phyloP scores from a whole-genome alignment of 148 eudicot genomes.

The Selenicereus undatus region DNA sequence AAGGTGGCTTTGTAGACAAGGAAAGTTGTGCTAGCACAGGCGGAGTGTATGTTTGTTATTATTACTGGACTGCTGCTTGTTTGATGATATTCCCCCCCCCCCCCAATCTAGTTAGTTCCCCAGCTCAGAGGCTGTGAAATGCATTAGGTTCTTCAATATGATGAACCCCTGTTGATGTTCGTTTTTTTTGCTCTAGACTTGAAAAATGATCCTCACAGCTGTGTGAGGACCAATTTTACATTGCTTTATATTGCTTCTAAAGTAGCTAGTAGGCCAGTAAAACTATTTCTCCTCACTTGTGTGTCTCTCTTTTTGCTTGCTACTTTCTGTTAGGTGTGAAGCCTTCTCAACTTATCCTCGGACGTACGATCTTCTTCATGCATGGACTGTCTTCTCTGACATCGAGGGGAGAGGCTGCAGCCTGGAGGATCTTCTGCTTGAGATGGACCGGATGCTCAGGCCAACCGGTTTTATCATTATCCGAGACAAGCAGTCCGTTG shows the following conservation, averaged over 20 bases:
- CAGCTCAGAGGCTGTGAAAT: no score
- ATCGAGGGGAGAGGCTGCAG: conserved; percentile 87
- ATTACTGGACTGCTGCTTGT: no score
- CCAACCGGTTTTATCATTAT: conserved; percentile 83
- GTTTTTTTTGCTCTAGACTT: no score
- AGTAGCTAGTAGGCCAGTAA: background rate
- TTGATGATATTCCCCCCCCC: no score
- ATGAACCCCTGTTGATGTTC: no score
- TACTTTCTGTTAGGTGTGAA: conserved; percentile 61
- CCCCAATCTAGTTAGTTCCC: no score
- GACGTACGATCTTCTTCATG: conserved; percentile 96
- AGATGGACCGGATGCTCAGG: conserved; percentile 88
- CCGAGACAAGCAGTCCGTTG: conserved; percentile 69
- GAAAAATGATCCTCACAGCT: no score
- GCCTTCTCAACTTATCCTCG: conserved; percentile 97
- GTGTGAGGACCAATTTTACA: background rate
- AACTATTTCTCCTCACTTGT: background rate
- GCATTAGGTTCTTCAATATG: no score
- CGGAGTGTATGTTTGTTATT: no score
- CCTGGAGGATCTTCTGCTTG: conserved; percentile 80
- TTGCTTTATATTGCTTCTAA: background rate
- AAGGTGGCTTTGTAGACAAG: background rate
- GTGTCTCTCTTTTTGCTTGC: background rate
- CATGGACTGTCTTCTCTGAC: conserved; percentile 87
- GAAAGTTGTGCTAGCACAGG: no score